Base-by-base conservation (phyloP, 2,329 filamentous ascomycete species). In the Cryphonectria naterciae region DNA sequence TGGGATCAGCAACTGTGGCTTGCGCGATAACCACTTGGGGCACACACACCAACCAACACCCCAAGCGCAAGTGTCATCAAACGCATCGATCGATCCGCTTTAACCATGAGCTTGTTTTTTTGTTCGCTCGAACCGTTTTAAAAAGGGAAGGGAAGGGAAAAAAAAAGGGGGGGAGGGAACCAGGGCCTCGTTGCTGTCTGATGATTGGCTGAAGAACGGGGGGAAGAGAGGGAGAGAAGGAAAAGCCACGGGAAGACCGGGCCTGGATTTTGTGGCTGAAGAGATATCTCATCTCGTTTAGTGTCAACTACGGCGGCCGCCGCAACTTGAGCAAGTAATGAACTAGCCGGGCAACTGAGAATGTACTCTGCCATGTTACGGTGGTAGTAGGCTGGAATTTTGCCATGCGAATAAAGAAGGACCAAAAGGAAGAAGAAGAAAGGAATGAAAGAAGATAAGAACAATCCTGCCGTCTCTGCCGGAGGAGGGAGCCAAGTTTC, bases 1-100 rank as follows among this genome's bases (percentile, higher is more conserved):
- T 68, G 67, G 67, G 19, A 65, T 28, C 19, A 54, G 22, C 35
- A 17, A n/a, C 22, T 58, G 60, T 68, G 67, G 67, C 67, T 63
- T 68, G 61, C 52, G 17, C 49, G 35, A 67, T 35, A 32, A 49
- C 46, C 46, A 49, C 22, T 8, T 22, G 15, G 15, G 41, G 13
- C 41, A 17, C 41, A 49, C 19, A 22, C 46, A n/a, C 7, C 37
- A 39, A 49, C 46, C 22, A 49, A n/a, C n/a, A n/a, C n/a, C n/a
- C n/a, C n/a, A n/a, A n/a, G n/a, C n/a, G n/a, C n/a, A n/a, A n/a
- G 46, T n/a, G 46, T 49, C 46, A 49, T 49, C 22, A 22, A 49
- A 11, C 46, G 22, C 1, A 49, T n/a, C 7, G 46, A 10, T 49
- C 46, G 46, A 49, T n/a, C n/a, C 46, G 46, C 46, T n/a, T n/a